Conservation (phyloP, 1,139 yeast species). For the Diutina neorugosa region DNA sequence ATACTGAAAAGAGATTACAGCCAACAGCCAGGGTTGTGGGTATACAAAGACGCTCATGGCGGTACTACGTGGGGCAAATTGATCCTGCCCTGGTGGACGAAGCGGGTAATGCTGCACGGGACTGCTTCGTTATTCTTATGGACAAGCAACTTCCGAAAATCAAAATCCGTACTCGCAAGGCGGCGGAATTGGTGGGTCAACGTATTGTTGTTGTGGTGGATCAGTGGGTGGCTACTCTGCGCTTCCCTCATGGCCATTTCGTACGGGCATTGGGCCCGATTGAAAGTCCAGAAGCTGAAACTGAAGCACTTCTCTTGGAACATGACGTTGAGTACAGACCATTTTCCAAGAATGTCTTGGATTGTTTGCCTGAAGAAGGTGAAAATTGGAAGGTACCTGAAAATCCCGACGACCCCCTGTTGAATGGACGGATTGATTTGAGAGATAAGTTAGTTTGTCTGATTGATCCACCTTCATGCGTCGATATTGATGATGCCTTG, state of each 20-base stretch:
- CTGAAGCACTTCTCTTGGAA: slow-evolving; percentile 85
- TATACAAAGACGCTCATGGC: slow-evolving; percentile 83
- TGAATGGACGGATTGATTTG: slow-evolving; percentile 65
- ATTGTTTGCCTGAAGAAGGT: slow-evolving; percentile 88
- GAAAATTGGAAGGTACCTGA: slow-evolving; percentile 86
- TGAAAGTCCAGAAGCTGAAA: slow-evolving; percentile 90
- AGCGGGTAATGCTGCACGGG: slow-evolving; percentile 50
- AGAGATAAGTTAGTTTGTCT: slow-evolving; percentile 87
- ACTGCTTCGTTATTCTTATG: slow-evolving; percentile 79
- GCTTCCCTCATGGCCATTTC: slow-evolving; percentile 91
- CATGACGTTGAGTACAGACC: slow-evolving; percentile 97
- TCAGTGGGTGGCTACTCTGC: slow-evolving; percentile 77
- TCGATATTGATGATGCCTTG: slow-evolving; percentile 96
- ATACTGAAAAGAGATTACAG: slow-evolving; percentile 37
- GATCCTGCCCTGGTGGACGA: slow-evolving; percentile 65
- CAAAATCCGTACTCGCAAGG: slow-evolving; percentile 78
- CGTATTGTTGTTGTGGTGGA: slow-evolving; percentile 89
- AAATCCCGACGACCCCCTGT: slow-evolving; percentile 42
- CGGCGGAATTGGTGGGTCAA: slow-evolving; percentile 69
- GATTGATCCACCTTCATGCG: slow-evolving; percentile 97
- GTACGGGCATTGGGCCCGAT: slow-evolving; percentile 81
- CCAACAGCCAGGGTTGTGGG: slow-evolving; percentile 94
- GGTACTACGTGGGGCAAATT: slow-evolving; percentile 91
- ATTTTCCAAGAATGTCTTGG: slow-evolving; percentile 82
- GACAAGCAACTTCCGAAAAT: slow-evolving; percentile 82